Evolutionary conservation across 176 grass and related monocot species (phyloP), one percentile per base, ranked within the genome.

Genomic region (Leersia perrieri): DNA sequence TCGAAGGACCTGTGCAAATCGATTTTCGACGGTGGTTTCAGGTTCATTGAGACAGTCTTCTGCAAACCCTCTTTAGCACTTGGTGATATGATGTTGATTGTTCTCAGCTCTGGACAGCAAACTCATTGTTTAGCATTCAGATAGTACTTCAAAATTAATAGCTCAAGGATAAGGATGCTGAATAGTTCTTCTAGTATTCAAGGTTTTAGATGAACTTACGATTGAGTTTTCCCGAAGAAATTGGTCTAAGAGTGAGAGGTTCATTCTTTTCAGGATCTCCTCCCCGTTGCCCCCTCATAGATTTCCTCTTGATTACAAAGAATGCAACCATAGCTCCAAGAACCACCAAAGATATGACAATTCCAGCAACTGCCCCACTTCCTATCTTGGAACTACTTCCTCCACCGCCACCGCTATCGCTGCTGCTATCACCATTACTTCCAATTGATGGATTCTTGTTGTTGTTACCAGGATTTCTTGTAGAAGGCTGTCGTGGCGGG

Each of bases 1-100:
- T 92, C 80, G 10, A 70, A 90, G 85, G 85, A 90, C 61, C 82
- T 89, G 74, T 89, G 77, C 30, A 82, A 61, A 35, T 94, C 79
- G 5, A 97, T 87, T 63, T 91, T 94, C 4, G 90, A 86, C 3
- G 95, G 92, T 0, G 95, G 92, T 82, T 94, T 97, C 72, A 97
- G 76, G 76, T 87, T 92, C 70, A 97, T 82, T 2, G 90, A 93
- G 26, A 85, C 76, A 66, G 81, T 82, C 41, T 71, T 82, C 35
- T 78, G 83, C 67, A 90, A 75, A 65, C 28, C 66, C 63, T 85
- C 70, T 12, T 44, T 86, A 36, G 77, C 86, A 69, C 77, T 66
- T 23, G 76, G 79, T 53, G 87, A 83, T 45, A 85, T n/a, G 78
- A 84, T 71, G 14, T 85, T 82, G 33, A 90, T 80, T 35, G 83